phyloP scores from a whole-genome alignment of 306 rosid genomes.

The Trifolium subterraneum region DNA sequence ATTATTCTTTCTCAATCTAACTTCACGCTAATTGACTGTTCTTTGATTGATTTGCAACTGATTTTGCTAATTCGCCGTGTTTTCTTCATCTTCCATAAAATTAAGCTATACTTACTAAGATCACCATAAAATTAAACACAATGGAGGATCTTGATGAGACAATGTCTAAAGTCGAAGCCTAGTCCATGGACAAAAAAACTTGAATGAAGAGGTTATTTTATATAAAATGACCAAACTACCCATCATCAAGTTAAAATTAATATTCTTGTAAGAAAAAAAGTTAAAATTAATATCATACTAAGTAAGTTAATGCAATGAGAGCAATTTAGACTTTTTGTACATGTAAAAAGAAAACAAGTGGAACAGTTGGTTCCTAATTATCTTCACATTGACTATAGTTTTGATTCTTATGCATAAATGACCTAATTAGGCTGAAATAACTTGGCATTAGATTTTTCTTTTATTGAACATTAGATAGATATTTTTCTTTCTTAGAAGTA shows the following conservation, averaged over 20 bases:
- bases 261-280: too few relatives aligned
- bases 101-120: not conserved
- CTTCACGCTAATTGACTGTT: too few relatives aligned
- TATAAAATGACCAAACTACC: not conserved
- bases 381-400: slow-evolving; percentile 27
- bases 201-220: not conserved
- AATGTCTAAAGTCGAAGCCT: not conserved
- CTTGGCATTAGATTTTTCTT: not conserved
- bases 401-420: slow-evolving; percentile 47
- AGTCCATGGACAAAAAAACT: not conserved
- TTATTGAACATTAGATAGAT: not conserved
- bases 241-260: not conserved
- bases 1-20: too few relatives aligned
- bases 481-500: slow-evolving; percentile 39
- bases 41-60: too few relatives aligned
- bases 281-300: too few relatives aligned
- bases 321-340: not conserved
- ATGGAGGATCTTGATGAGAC: not conserved
- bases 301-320: not conserved
- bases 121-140: not conserved
- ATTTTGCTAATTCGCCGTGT: too few relatives aligned
- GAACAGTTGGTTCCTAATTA: slow-evolving; percentile 36
- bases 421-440: slow-evolving; percentile 4
- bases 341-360: not conserved
- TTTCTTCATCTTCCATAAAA: too few relatives aligned